These are phyloP conservation scores for Fusarium camptoceras DNA, from an alignment of 2,329 filamentous ascomycete genomes.

Conservation along the genomic window DNA sequence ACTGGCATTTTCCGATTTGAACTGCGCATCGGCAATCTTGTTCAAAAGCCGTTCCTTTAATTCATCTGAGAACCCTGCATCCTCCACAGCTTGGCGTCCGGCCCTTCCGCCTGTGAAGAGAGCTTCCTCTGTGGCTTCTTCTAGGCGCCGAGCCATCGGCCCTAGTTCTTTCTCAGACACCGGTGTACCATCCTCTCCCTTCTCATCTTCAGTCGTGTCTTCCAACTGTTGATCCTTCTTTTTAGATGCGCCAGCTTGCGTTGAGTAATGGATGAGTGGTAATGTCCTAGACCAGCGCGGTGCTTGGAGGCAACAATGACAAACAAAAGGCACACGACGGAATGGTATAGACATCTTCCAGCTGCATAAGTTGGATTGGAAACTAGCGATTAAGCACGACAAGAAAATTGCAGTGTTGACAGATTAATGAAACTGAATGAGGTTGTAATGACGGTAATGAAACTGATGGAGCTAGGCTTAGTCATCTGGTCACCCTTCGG, in stretches of 20 bases:
- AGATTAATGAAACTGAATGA: not conserved
- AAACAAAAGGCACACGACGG: slow-evolving; percentile 23
- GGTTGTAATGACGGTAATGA: slow-evolving; percentile 27
- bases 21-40: slow-evolving; percentile 67
- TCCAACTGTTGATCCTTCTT: slow-evolving; percentile 9
- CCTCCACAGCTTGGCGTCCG: slow-evolving; percentile 69
- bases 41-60: slow-evolving; percentile 68
- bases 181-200: not conserved
- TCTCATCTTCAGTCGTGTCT: not conserved
- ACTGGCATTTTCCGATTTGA: slow-evolving; percentile 62
- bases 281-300: slow-evolving; percentile 8
- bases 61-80: slow-evolving; percentile 73
- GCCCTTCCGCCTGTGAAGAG: slow-evolving; percentile 69
- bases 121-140: slow-evolving; percentile 73
- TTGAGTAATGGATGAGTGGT: slow-evolving; percentile 31
- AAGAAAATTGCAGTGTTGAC: not conserved
- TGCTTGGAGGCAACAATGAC: slow-evolving; percentile 36
- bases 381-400: not conserved
- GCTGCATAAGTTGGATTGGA: not conserved
- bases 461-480: slow-evolving; percentile 21
- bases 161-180: slow-evolving; percentile 48
- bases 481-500: slow-evolving; percentile 26
- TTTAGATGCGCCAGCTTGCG: slow-evolving; percentile 23
- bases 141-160: slow-evolving; percentile 67
- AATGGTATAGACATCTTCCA: slow-evolving; percentile 12